These are phyloP conservation scores for Wallacemonas sp. DNA, from an alignment of 208 protist genomes.

Conservation along the genomic window DNA sequence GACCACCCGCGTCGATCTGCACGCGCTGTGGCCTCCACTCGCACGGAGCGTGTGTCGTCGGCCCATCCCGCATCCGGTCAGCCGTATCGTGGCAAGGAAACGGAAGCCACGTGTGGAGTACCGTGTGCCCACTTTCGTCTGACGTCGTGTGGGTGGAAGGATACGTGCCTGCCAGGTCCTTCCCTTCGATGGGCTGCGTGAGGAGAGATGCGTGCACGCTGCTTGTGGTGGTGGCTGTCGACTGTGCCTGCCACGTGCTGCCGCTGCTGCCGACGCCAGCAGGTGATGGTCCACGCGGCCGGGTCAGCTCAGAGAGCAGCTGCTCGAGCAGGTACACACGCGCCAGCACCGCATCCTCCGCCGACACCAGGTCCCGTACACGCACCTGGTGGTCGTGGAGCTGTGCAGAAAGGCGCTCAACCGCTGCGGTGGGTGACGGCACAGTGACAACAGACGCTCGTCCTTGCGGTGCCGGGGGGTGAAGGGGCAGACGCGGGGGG, in stretches of 20 bases:
- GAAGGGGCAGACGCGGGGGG: too few species aligned
- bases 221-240: neutral
- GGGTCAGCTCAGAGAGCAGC: neutral
- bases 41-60: neutral
- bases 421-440: neutral
- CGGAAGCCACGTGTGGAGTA: constrained; percentile 10
- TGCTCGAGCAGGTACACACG: constrained; percentile 9
- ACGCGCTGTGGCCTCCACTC: neutral
- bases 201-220: too few species aligned
- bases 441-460: neutral
- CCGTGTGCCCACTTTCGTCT: neutral
- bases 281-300: too few species aligned
- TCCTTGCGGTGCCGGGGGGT: too few species aligned
- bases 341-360: constrained; percentile 1
- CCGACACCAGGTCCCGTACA: neutral
- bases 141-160: neutral
- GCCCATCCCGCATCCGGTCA: neutral
- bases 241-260: neutral
- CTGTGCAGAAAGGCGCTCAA: neutral
- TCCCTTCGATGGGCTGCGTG: too few species aligned
- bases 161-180: too few species aligned
- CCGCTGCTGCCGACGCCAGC: too few species aligned
- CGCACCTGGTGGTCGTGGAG: neutral
- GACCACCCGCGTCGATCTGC: neutral
- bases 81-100: neutral